Base-by-base conservation (phyloP, 208 protist genomes). In the Crithidia thermophila region DNA sequence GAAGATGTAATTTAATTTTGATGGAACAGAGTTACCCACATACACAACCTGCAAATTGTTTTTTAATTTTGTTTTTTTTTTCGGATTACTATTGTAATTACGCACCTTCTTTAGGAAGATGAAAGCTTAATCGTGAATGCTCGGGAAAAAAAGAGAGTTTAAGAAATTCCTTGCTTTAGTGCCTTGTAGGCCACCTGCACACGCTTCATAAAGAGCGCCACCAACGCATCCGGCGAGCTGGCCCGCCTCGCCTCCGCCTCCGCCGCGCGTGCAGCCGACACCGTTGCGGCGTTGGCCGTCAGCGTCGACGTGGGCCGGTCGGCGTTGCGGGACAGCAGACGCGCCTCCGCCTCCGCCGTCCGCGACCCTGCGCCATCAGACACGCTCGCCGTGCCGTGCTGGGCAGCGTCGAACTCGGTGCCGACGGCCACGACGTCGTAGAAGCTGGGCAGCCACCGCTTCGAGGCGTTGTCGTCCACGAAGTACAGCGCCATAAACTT, bases 401-500 rank as follows among this genome's bases (percentile, higher is more conserved):
- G 20, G 21, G 40, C 65, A 4, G 75, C 52, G 27, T 81, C 84
- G 59, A 94, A 91, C n/a, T 14, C 10, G 2, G 87, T 92, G 6
- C 81, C 90, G 4, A 42, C 63, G 0, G 87, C 90, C 14, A 92
- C 81, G 0, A 93, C 85, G 40, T 91, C 79, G 63, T 84, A 95
- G 39, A 95, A 90, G 25, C 65, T 52, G 0, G 85, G 85, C 34
- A 95, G 56, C 87, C 90, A 95, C 58, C 79, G 74, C 46, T 53
- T 74, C 20, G 82, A 65, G 47, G 73, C 79, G 7, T 57, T 66
- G 46, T 91, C 90, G 51, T 91, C 82, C 0, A 93, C 58, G 68
- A 95, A 95, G 68, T 95, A 91, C 13, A 81, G 70, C 20, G 79
- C 77, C 59, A 95, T 56, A 37, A 95, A 75, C 43, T 72, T 84